Evolutionary conservation across 2,329 filamentous ascomycete genomes (phyloP), one percentile per base, ranked within the genome.

Genomic region (Clonostachys chloroleuca): DNA sequence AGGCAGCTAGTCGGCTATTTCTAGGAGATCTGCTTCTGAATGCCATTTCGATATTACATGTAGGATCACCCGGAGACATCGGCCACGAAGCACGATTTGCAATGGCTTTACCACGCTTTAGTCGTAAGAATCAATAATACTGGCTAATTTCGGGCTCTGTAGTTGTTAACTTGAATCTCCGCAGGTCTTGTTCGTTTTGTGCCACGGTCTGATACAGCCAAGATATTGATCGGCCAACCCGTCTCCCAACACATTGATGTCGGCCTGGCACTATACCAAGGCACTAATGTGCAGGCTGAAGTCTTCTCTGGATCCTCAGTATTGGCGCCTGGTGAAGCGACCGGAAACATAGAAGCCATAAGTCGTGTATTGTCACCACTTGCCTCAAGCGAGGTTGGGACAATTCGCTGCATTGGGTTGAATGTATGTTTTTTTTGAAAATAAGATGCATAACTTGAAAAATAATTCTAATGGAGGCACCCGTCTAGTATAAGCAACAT

Each of bases 261-360:
- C 41, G 81, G 81, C 41, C 59, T 73, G 24, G 80, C 80, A 14
- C 60, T 83, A 30, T 73, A 74, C 51, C 72, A 77, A 42, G 77
- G 77, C 35, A 65, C 78, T 51, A 74, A 83, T 39, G 79, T 85
- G 35, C 56, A 69, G 30, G 79, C 81, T 42, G 68, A 70, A 39
- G 68, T 81, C 7, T 84, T 79, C 64, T 78, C 74, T 20, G 81
- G 82, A 16, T 67, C 65, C 2, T 85, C 82, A 3, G 76, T 82
- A 2, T 62, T 85, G 42, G 66, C 63, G 20, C 74, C 80, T 1
- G 82, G 81, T 4, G 60, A 66, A 18, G 66, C 67, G 12, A 83
- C 80, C 2, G 74, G 66, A 33, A 65, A 67, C 51, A 62, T 64
- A 4, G 72, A 73, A 57, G 60, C 63, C 36, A 69, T 79, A 51